Percentiles rank a stretch among this genome's conserved stretches.
phyloP scores from a whole-genome alignment of 192 early-diverging fungal genomes.

The Funneliformis mosseae region DNA sequence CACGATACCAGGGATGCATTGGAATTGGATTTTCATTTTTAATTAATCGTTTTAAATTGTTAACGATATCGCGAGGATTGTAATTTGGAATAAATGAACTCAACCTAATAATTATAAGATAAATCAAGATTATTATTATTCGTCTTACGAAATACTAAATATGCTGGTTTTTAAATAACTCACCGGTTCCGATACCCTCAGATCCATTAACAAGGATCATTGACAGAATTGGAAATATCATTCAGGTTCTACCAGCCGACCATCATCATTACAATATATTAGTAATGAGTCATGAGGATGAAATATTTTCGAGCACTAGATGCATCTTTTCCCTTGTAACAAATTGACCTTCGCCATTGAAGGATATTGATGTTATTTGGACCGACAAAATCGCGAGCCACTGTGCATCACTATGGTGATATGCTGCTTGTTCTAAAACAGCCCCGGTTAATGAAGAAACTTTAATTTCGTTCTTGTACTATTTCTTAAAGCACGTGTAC shows the following conservation, averaged over 20 bases:
- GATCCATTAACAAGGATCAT: constrained; percentile 94
- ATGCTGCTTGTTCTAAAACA: constrained; percentile 61
- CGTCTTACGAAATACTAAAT: background rate
- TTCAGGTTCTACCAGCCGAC: constrained; percentile 86
- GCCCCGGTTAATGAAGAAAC: constrained; percentile 70
- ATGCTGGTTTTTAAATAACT: background rate
- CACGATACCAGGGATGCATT: constrained; percentile 95
- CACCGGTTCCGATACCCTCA: constrained; percentile 95
- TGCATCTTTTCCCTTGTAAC: constrained; percentile 94
- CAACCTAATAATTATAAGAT: constrained; percentile 46
- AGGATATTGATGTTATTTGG: constrained; percentile 91
- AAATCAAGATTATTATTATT: background rate
- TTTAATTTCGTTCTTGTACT: constrained; percentile 68
- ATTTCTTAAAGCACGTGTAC: constrained; percentile 82
- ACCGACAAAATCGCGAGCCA: constrained; percentile 89
- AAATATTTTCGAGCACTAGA: constrained; percentile 87
- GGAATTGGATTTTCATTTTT: constrained; percentile 63
- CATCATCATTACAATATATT: constrained; percentile 86
- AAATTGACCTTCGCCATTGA: constrained; percentile 83
- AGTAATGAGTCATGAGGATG: constrained; percentile 80
- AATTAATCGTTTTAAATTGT: constrained; percentile 82
- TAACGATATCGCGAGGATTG: constrained; percentile 87
- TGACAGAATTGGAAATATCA: constrained; percentile 95
- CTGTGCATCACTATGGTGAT: constrained; percentile 97
- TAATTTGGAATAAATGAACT: constrained; percentile 80